Evolutionary conservation across 192 early-diverging fungal species (phyloP).

Genomic region (Coemansia sp.): DNA sequence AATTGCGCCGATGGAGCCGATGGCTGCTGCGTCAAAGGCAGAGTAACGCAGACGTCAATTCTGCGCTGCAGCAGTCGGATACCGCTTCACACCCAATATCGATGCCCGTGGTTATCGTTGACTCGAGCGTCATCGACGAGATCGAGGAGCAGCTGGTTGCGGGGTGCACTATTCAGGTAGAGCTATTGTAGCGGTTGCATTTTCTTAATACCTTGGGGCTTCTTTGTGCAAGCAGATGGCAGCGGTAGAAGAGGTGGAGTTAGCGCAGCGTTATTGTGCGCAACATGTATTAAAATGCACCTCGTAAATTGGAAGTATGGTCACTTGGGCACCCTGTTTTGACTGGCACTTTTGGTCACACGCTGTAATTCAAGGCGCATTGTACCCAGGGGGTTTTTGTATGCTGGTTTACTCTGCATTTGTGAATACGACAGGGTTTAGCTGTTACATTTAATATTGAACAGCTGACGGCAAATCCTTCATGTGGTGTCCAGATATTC

Average conservation of each 20-base stretch:
- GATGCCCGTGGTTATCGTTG: conserved; percentile 42
- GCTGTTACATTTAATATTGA: neutral
- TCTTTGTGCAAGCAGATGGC: neutral
- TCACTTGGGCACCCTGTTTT: conserved; percentile 15
- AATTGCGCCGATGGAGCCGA: neutral
- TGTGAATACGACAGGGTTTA: neutral
- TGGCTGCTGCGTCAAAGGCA: neutral
- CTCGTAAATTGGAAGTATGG: conserved; percentile 2
- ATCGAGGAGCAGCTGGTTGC: conserved; percentile 30
- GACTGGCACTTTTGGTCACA: neutral
- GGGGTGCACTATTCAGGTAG: conserved; percentile 23
- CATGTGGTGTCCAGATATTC: conserved; percentile 1
- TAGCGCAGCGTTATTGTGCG: conserved; percentile 1
- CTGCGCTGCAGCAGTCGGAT: neutral
- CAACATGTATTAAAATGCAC: conserved; percentile 3
- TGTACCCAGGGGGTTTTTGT: neutral
- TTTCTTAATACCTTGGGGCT: neutral
- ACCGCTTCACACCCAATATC: neutral
- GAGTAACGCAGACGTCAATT: neutral
- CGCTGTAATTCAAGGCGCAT: neutral
- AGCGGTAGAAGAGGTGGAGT: neutral
- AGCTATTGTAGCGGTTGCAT: conserved; percentile 12
- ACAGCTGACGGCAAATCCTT: neutral
- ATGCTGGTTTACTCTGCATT: neutral
- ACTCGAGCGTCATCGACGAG: conserved; percentile 20